A percentile compares a stretch with the other conserved stretches of the same genome.
Conservation (phyloP, 768 basidiomycete genomes). For the Mycena metata region DNA sequence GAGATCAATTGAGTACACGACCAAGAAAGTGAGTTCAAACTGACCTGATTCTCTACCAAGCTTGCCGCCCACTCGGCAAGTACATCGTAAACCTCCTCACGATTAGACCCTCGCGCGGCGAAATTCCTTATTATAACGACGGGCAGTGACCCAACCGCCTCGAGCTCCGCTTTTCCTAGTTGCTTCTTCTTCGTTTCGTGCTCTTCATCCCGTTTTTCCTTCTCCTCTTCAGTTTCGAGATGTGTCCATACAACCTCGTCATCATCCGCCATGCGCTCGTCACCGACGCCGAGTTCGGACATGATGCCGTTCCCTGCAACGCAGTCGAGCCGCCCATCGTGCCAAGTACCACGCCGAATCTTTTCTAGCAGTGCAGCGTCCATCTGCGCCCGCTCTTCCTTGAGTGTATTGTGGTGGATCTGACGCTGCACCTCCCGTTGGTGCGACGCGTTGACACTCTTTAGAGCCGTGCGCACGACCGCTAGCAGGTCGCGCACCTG, state of each 20-base stretch:
- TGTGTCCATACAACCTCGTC: slow-evolving; percentile 2
- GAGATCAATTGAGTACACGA: slow-evolving; percentile 1
- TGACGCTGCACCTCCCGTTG: slow-evolving; percentile 55
- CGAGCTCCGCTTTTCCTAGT: slow-evolving; percentile 58
- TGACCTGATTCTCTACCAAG: slow-evolving; percentile 84
- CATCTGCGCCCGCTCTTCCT: slow-evolving; percentile 54
- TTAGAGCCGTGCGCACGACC: slow-evolving; percentile 80
- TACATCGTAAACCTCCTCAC: slow-evolving; percentile 80
- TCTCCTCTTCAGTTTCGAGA: background rate
- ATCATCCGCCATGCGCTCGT: slow-evolving; percentile 34
- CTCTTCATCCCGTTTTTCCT: slow-evolving; percentile 33
- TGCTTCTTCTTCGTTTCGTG: slow-evolving; percentile 43
- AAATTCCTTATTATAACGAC: slow-evolving; percentile 86
- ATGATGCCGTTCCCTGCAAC: slow-evolving; percentile 90
- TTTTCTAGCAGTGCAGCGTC: slow-evolving; percentile 44
- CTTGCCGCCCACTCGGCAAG: slow-evolving; percentile 89
- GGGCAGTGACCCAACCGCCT: slow-evolving; percentile 75
- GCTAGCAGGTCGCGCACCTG: slow-evolving; percentile 90
- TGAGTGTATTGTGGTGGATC: slow-evolving; percentile 52
- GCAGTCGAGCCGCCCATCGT: slow-evolving; percentile 89
- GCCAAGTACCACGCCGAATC: slow-evolving; percentile 79
- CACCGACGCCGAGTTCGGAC: slow-evolving; percentile 38
- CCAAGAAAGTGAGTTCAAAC: slow-evolving; percentile 16
- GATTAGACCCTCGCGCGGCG: slow-evolving; percentile 63
- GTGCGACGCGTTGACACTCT: slow-evolving; percentile 69